Evolutionary conservation across 805 yeast species (phyloP).

Genomic region (Barnettozyma sucrosica): DNA sequence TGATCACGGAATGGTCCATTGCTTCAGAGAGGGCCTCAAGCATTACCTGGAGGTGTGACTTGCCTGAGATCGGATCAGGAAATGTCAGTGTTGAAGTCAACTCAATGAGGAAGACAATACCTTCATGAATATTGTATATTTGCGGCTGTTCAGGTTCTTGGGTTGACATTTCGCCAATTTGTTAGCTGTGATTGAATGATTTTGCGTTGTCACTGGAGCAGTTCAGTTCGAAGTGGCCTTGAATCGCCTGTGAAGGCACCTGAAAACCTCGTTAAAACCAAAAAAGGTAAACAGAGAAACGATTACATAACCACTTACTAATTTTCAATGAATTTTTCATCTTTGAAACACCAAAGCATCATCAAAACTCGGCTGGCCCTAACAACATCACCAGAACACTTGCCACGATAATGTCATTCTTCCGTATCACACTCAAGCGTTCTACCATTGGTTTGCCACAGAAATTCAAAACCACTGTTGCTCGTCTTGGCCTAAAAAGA

Average conservation of each 20-base stretch:
- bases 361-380: too few relatives aligned
- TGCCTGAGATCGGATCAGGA: conserved; percentile 31
- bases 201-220: too few relatives aligned
- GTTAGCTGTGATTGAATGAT: too few relatives aligned
- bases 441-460: conserved; percentile 85
- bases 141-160: background rate
- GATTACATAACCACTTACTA: background rate
- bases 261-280: too few relatives aligned
- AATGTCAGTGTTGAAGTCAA: conserved; percentile 41
- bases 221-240: too few relatives aligned
- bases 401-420: conserved; percentile 32
- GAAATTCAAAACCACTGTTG: conserved; percentile 54
- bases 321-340: background rate
- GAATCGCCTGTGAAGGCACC: too few relatives aligned
- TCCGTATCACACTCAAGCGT: conserved; percentile 68
- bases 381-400: background rate
- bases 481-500: conserved; percentile 66
- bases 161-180: background rate
- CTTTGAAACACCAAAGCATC: too few relatives aligned
- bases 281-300: too few relatives aligned
- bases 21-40: conserved; percentile 54
- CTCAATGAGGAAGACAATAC: conserved; percentile 58
- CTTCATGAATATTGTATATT: conserved; percentile 49
- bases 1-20: conserved; percentile 58
- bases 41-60: conserved; percentile 44